Conservation (phyloP, 768 basidiomycete genomes). For the Holtermanniella nyarrowii region DNA sequence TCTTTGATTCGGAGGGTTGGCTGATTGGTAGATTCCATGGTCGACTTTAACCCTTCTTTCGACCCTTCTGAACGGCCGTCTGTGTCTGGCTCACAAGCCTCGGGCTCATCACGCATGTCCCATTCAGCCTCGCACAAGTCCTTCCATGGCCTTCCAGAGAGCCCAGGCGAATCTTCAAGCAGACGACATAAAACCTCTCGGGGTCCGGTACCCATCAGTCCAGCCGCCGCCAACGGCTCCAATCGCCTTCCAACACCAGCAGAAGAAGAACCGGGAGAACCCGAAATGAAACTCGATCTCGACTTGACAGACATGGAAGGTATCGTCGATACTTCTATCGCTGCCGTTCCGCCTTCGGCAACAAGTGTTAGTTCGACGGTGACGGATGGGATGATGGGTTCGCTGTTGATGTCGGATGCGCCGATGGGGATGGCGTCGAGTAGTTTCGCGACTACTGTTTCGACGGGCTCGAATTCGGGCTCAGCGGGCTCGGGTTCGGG, state of each 20-base stretch:
- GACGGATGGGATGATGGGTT: not conserved
- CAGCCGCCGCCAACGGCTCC: not conserved
- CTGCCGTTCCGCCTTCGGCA: not conserved
- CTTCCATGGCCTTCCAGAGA: not conserved
- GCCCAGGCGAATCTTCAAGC: not conserved
- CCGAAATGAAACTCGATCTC: constrained; percentile 51
- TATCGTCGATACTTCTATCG: constrained; percentile 57
- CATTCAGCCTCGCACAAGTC: not conserved
- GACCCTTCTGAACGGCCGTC: constrained; percentile 13
- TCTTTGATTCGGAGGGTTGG: not conserved
- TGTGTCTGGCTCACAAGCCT: constrained; percentile 17
- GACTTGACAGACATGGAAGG: constrained; percentile 71
- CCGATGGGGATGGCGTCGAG: constrained; percentile 1
- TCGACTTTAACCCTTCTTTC: constrained; percentile 12
- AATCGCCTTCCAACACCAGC: not conserved
- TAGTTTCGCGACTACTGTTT: constrained; percentile 16
- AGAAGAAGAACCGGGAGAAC: constrained; percentile 7
- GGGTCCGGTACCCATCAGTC: not conserved
- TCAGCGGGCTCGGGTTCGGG: constrained; percentile 12
- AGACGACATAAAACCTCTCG: not conserved
- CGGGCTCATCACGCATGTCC: not conserved
- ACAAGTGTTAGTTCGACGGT: not conserved
- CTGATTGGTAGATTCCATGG: not conserved
- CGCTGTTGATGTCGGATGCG: not conserved
- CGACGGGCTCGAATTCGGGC: constrained; percentile 9